Conservation (phyloP, 257 asterid species). For the Solanum tarijense region DNA sequence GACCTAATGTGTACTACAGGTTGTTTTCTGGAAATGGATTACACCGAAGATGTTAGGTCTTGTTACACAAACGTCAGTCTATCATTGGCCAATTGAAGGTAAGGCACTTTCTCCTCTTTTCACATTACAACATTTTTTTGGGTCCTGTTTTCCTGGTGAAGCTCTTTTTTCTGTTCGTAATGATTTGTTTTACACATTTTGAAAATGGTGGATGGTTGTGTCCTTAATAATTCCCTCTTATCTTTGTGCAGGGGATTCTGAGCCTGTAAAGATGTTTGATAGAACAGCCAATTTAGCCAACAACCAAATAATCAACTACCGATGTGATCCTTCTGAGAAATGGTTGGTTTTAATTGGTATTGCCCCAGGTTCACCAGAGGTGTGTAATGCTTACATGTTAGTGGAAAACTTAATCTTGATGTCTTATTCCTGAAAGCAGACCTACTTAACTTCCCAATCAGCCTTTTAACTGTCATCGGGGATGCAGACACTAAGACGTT, state of each 20-base stretch:
- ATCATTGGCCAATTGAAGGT: constrained; percentile 98
- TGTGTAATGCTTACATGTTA: constrained; percentile 14
- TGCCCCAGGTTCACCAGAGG: constrained; percentile 98
- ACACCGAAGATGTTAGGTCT: constrained; percentile 87
- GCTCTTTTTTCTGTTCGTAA: not conserved
- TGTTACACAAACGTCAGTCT: constrained; percentile 85
- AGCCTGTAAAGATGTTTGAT: constrained; percentile 90
- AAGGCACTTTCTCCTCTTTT: constrained; percentile 6
- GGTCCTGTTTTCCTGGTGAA: not conserved
- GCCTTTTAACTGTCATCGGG: not conserved
- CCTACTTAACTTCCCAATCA: not conserved
- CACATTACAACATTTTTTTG: not conserved
- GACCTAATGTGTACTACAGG: constrained; percentile 29
- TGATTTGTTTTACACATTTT: not conserved
- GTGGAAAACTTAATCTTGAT: not conserved
- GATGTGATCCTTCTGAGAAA: constrained; percentile 95
- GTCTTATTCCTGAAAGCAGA: not conserved
- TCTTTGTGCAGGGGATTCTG: constrained; percentile 67
- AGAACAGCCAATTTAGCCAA: constrained; percentile 86
- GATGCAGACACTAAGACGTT: not conserved
- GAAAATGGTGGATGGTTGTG: not conserved
- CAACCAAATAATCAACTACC: constrained; percentile 90
- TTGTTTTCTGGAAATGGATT: constrained; percentile 98
- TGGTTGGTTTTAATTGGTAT: constrained; percentile 98
- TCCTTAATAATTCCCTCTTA: not conserved